Base-by-base conservation (phyloP, 768 basidiomycete genomes). In the Termitomyces sp. region DNA sequence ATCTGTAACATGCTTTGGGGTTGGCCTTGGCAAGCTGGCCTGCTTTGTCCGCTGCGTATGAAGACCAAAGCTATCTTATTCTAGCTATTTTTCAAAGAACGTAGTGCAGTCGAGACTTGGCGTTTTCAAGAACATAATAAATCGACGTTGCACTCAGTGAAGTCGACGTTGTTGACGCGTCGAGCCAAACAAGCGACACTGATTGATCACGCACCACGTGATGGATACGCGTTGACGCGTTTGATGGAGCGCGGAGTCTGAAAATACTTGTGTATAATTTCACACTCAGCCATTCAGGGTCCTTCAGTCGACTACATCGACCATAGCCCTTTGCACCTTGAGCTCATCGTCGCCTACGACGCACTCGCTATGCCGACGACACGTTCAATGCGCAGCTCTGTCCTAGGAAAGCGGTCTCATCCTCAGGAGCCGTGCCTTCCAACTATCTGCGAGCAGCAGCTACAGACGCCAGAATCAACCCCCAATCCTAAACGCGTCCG, bases 401-500 rank as follows among this genome's bases (percentile, higher is more conserved):
- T 82, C 45, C 74, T 82, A 25, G 80, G 80, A 39, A 82, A 82
- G 64, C 74, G 80, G 52, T 60, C 73, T 40, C 78, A 79, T 52
- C 73, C 72, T 47, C 70, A 70, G 44, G 61, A 68, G 35, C 58
- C 66, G 7, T 63, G 71, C 25, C 36, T 51, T 18, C 59, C 64
- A 25, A 52, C 67, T 66, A 61, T 66, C 63, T 60, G 71, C 63
- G 71, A 75, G 62, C 70, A 71, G 60, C 71, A 73, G 66, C 75
- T 80, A 29, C 78, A 74, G 58, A 85, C 86, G 0, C 86, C 87
- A 6, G 83, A 87, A 57, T 70, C 75, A 29, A 84, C 82, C 7
- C 87, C 88, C 18, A 81, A 78, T 61, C 73, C 80, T 33, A 90
- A 90, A 71, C 86, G 88, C 51, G 70, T 78, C 41, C 79, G 82